These are phyloP conservation scores for Candida endomychidarum DNA, from an alignment of 805 yeast species.

Conservation along the genomic window DNA sequence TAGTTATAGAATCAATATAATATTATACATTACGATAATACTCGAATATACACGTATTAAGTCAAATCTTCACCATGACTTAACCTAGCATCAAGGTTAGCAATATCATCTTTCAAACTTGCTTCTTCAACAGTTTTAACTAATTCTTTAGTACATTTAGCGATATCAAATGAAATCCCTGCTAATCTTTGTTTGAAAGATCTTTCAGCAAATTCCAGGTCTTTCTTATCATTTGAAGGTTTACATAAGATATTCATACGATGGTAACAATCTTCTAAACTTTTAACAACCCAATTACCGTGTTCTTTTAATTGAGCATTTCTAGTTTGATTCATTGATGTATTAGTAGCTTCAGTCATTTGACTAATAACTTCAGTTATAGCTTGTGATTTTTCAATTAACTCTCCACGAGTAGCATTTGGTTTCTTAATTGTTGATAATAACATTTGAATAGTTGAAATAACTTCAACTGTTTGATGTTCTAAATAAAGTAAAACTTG, in stretches of 20 bases:
- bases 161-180: conserved; percentile 94
- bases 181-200: conserved; percentile 92
- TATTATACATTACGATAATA: conserved; percentile 3
- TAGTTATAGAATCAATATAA: too few relatives aligned
- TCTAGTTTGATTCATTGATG: conserved; percentile 85
- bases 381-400: conserved; percentile 71
- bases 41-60: conserved; percentile 11
- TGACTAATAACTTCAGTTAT: conserved; percentile 76
- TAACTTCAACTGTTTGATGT: conserved; percentile 90
- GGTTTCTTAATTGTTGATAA: conserved; percentile 75
- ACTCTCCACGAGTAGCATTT: conserved; percentile 70
- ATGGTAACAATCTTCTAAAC: conserved; percentile 78
- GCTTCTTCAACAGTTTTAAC: conserved; percentile 97
- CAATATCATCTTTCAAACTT: conserved; percentile 81
- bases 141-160: conserved; percentile 92
- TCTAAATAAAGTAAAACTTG: conserved; percentile 84
- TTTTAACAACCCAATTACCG: conserved; percentile 87
- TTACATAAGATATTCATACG: conserved; percentile 75
- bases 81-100: conserved; percentile 69
- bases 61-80: conserved; percentile 33
- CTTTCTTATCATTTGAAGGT: conserved; percentile 38
- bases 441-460: conserved; percentile 82
- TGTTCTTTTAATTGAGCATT: conserved; percentile 83
- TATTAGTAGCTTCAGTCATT: conserved; percentile 87
- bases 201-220: conserved; percentile 75